Evolutionary conservation across 257 asterid species (phyloP).

Genomic region (Knoxia roxburghii): DNA sequence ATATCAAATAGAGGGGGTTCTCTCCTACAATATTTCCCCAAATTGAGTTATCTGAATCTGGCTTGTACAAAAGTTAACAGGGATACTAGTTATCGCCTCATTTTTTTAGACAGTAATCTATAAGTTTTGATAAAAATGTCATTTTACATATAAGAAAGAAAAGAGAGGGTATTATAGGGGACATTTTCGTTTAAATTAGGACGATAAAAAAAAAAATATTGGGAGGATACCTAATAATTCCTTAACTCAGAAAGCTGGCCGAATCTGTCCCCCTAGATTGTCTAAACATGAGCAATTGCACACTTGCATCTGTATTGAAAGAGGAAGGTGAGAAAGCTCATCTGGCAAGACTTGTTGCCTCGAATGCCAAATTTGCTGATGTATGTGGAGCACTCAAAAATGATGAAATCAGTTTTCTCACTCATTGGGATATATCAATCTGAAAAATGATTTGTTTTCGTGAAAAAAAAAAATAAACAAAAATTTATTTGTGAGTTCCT

Average conservation of each 20-base stretch:
- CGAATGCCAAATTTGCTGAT: conserved; percentile 51
- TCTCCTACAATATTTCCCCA: conserved; percentile 48
- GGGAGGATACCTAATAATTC: too few species aligned
- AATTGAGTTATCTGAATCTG: conserved; percentile 54
- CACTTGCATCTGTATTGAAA: conserved; percentile 45
- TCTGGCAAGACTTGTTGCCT: conserved; percentile 44
- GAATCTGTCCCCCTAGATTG: conserved; percentile 40
- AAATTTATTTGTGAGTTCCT: too few species aligned
- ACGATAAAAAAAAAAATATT: too few species aligned
- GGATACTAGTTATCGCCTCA: too few species aligned
- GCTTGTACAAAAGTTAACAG: conserved; percentile 87
- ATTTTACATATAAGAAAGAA: too few species aligned
- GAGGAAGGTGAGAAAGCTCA: conserved; percentile 43
- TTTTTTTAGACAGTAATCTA: too few species aligned
- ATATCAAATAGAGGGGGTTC: conserved; percentile 56
- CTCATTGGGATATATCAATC: conserved; percentile 59
- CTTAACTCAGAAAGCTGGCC: conserved; percentile 64
- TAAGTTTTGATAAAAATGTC: too few species aligned
- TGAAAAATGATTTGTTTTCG: too few species aligned
- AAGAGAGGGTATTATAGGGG: too few species aligned
- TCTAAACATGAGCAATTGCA: conserved; percentile 87
- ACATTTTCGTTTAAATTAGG: too few species aligned
- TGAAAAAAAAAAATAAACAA: too few species aligned
- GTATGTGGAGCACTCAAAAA: conserved; percentile 38
- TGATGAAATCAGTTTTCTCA: conserved; percentile 41